Evolutionary conservation across 106 monocot species (phyloP).

Genomic region (Posidonia australis): DNA sequence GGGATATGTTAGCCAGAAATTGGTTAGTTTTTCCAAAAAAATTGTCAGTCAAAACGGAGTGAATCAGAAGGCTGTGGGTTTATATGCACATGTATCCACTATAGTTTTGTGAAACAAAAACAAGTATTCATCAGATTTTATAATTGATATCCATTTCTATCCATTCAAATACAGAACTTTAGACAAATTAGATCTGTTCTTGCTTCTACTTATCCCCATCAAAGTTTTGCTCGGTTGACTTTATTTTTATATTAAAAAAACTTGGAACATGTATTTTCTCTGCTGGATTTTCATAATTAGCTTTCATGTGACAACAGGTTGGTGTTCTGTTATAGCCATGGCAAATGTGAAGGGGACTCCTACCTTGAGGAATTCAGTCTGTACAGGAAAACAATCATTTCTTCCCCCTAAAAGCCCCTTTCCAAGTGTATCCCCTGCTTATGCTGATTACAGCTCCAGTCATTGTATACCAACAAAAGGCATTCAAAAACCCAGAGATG

Average conservation of each 20-base stretch:
- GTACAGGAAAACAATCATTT: constrained; percentile 39
- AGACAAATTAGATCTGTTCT: too few relatives aligned
- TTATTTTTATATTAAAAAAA: neutral
- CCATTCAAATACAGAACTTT: too few relatives aligned
- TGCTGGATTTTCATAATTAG: neutral
- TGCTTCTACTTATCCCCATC: too few relatives aligned
- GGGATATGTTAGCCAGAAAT: too few relatives aligned
- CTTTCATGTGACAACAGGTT: neutral
- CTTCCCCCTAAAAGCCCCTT: constrained; percentile 64
- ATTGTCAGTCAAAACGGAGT: too few relatives aligned
- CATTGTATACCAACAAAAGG: constrained; percentile 21
- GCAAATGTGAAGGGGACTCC: constrained; percentile 34
- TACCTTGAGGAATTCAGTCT: constrained; percentile 26
- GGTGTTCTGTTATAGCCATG: constrained; percentile 14
- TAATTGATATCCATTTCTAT: too few relatives aligned
- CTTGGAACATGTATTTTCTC: neutral
- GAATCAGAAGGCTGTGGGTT: too few relatives aligned
- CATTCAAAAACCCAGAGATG: constrained; percentile 31
- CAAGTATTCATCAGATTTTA: too few relatives aligned
- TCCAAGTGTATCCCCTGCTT: constrained; percentile 31
- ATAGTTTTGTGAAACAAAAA: too few relatives aligned
- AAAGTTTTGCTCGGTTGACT: too few relatives aligned
- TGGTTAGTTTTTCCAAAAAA: too few relatives aligned
- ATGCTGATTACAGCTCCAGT: constrained; percentile 28
- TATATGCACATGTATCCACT: too few relatives aligned